A percentile compares a stretch with the other conserved stretches of the same genome.
phyloP scores from a whole-genome alignment of 305 asterid genomes.

The Plantago coronopus region DNA sequence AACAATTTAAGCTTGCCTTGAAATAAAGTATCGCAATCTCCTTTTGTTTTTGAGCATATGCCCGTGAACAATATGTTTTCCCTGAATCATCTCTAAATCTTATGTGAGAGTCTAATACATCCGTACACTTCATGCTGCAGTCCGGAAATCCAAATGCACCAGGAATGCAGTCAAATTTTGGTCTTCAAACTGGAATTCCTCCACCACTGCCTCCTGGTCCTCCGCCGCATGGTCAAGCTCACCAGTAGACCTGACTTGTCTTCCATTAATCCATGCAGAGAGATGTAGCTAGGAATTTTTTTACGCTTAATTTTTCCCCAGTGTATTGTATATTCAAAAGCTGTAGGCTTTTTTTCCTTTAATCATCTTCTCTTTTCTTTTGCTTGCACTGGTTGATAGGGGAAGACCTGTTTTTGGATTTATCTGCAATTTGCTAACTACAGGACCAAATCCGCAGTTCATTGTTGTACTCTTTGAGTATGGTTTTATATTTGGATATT shows the following conservation, averaged over 20 bases:
- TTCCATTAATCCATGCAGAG: not conserved
- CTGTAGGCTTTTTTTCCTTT: not conserved
- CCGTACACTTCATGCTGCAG: slow-evolving; percentile 32
- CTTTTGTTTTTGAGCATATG: no score
- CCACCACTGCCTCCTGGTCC: slow-evolving; percentile 98
- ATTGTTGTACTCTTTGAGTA: not conserved
- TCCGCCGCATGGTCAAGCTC: slow-evolving; percentile 85
- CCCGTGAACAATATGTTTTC: not conserved
- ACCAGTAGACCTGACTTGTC: slow-evolving; percentile 37
- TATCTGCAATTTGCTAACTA: not conserved
- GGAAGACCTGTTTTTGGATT: not conserved
- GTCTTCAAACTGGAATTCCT: slow-evolving; percentile 65
- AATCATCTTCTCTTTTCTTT: not conserved
- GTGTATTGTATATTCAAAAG: slow-evolving; percentile 25
- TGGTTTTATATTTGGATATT: no score
- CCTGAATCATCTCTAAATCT: not conserved
- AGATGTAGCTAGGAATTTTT: not conserved
- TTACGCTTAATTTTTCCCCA: not conserved
- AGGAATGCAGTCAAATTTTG: slow-evolving; percentile 63
- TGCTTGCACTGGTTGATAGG: not conserved
- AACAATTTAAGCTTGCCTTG: not conserved
- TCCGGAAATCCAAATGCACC: slow-evolving; percentile 72
- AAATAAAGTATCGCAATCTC: not conserved
- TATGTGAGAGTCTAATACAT: no score
- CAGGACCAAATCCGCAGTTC: not conserved